A percentile compares a stretch with the other conserved stretches of the same genome.
Evolutionary conservation across 2,329 filamentous ascomycete species (phyloP).

Genomic region (Allantophomopsis lycopodina): DNA sequence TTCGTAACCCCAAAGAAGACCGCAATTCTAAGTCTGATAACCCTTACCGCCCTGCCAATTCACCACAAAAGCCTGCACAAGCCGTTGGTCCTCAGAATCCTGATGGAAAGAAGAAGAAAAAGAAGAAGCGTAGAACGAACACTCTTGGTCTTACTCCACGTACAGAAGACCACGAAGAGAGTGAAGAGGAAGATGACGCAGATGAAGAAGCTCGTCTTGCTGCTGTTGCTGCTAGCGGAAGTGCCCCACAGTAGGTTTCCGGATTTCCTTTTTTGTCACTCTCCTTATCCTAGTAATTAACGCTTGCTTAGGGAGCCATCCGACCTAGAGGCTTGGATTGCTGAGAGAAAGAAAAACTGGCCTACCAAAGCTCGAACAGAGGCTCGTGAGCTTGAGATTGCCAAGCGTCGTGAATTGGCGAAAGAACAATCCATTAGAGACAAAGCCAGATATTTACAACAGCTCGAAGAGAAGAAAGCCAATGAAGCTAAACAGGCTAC

Average conservation of each 20-base stretch:
- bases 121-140: constrained; percentile 61
- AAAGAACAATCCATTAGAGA: constrained; percentile 4
- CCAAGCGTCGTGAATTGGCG: constrained; percentile 15
- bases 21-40: constrained; percentile 5
- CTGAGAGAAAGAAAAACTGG: constrained; percentile 65
- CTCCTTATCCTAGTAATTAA: constrained; percentile 9
- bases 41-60: constrained; percentile 16
- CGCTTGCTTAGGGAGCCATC: constrained; percentile 26
- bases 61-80: constrained; percentile 35
- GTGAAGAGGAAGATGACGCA: constrained; percentile 52
- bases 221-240: constrained; percentile 18
- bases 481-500: constrained; percentile 48
- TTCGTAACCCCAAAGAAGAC: constrained; percentile 5
- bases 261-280: background rate
- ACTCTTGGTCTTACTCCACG: constrained; percentile 56
- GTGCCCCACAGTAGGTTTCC: constrained; percentile 20
- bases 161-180: constrained; percentile 35
- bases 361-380: constrained; percentile 63
- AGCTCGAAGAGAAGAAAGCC: constrained; percentile 40
- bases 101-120: constrained; percentile 28
- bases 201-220: constrained; percentile 40
- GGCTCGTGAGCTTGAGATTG: constrained; percentile 41
- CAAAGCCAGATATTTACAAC: constrained; percentile 16
- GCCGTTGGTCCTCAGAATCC: constrained; percentile 23
- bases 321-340: constrained; percentile 69